phyloP scores from a whole-genome alignment of 352 stramenopile species.

The Thraustotheca clavata region DNA sequence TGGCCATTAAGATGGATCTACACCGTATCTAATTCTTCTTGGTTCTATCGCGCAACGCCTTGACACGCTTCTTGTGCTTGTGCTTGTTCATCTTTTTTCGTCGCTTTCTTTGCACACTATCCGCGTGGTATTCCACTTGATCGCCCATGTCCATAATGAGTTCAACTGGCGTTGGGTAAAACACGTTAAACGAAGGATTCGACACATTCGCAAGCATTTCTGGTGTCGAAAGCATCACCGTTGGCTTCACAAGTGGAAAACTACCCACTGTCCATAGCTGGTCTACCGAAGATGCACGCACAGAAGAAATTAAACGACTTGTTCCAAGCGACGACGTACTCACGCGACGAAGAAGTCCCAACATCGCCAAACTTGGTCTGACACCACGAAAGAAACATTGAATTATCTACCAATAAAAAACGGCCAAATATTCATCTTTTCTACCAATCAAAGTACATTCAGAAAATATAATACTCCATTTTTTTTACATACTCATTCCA shows the following conservation, averaged over 20 bases:
- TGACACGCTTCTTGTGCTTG: slow-evolving; percentile 87
- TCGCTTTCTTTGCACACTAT: slow-evolving; percentile 84
- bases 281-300: background rate
- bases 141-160: slow-evolving; percentile 49
- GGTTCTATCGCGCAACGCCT: slow-evolving; percentile 80
- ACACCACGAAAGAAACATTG: too few relatives aligned
- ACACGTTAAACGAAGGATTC: background rate
- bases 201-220: slow-evolving; percentile 49
- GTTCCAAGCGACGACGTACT: too few relatives aligned
- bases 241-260: slow-evolving; percentile 43
- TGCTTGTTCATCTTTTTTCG: slow-evolving; percentile 93
- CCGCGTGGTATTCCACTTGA: slow-evolving; percentile 53
- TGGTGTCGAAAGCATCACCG: slow-evolving; percentile 63
- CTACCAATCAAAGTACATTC: too few relatives aligned
- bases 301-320: too few relatives aligned
- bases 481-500: too few relatives aligned
- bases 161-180: slow-evolving; percentile 33
- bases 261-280: slow-evolving; percentile 71
- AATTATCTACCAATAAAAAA: too few relatives aligned
- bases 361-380: too few relatives aligned
- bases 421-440: too few relatives aligned
- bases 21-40: slow-evolving; percentile 72
- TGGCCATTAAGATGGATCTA: background rate
- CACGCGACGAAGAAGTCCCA: too few relatives aligned
- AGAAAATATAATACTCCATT: too few relatives aligned